These are phyloP conservation scores for Epipyxis sp. DNA, from an alignment of 108 stramenopile genomes.

Conservation along the genomic window DNA sequence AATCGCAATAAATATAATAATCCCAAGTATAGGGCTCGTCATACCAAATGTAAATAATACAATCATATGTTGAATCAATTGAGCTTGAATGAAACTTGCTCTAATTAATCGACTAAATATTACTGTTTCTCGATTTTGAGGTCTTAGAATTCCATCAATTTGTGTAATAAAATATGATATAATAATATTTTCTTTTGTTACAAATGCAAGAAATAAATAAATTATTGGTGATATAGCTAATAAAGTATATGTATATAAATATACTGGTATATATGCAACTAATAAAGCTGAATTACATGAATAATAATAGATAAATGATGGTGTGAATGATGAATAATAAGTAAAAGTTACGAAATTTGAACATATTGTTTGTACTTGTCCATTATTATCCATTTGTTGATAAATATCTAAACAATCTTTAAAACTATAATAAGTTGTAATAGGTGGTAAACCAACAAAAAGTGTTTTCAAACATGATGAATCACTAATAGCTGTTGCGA, in stretches of 20 bases:
- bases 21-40: background rate
- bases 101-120: background rate
- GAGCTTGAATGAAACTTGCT: background rate
- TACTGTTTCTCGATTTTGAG: background rate
- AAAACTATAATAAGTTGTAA: background rate
- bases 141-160: constrained; percentile 1
- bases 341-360: background rate
- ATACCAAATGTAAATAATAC: constrained; percentile 1
- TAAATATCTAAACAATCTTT: background rate
- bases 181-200: too few species aligned
- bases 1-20: background rate
- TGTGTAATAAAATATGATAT: background rate
- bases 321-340: background rate
- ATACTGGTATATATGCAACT: background rate
- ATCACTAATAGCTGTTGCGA: background rate
- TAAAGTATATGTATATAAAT: background rate
- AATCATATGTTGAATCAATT: background rate
- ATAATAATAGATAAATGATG: constrained; percentile 21
- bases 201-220: background rate
- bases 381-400: background rate
- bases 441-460: background rate
- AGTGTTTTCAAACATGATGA: background rate
- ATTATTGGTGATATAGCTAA: background rate
- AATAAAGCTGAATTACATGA: background rate
- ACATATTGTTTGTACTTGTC: background rate